Evolutionary conservation across 2,329 filamentous ascomycete species (phyloP), one percentile per base, ranked within the genome.

Genomic region (Coleophoma cylindrospora): DNA sequence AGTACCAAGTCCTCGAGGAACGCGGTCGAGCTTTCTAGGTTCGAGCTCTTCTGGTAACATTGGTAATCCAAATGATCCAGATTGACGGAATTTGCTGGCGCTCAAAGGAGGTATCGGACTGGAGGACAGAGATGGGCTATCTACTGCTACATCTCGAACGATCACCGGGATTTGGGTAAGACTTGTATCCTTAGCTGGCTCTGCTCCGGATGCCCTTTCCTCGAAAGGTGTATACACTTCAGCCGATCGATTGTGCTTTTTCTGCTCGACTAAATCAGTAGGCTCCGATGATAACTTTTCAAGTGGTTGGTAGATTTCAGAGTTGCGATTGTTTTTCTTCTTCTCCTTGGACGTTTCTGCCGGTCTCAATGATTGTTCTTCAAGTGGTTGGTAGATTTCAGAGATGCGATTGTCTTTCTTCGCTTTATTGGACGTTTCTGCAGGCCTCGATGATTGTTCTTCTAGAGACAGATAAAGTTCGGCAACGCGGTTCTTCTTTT

Each of bases 21-120:
- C 6, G 9, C 4, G 17, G 41, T 21, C n/a, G 32, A 3, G 10
- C 8, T 40, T 48, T 11, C 22, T 36, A 15, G 34, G 21, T 32
- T 45, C 41, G 12, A 34, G 41, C 47, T 63, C 61, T 48, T 66
- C 63, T 50, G 47, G 52, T 13, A 64, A 56, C 48, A 60, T 49
- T 50, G 59, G 60, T 33, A 64, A 50, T 32, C 56, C 55, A 13
- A 57, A 59, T 14, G 63, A 53, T 27, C 58, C 51, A 19, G 53
- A 52, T 21, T 47, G 55, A 36, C 50, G 45, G 51, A 53, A 58
- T 49, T 49, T 51, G 15, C 50, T 51, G 22, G 43, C 54, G 32
- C 49, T 56, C 9, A 55, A 48, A 41, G 55, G 50, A 27, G 45
- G 49, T 27, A 27, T 27, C 7, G 27, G 27, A 27, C 27, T 27